phyloP scores from a whole-genome alignment of 345 rosid species.

The Lepidium aucheri region DNA sequence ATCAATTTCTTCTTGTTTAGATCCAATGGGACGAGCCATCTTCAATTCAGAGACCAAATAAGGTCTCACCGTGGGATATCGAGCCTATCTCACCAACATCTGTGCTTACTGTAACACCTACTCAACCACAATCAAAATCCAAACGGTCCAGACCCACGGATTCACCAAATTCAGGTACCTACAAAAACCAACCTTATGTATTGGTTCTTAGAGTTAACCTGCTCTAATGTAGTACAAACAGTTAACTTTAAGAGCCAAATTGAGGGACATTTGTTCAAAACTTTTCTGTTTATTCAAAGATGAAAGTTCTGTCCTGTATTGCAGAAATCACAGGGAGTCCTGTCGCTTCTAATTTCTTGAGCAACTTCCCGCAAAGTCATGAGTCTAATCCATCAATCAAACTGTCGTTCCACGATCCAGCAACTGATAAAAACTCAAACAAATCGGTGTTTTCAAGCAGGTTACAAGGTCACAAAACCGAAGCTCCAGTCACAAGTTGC shows the following conservation, averaged over 20 bases:
- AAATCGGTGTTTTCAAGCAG: slow-evolving; percentile 22
- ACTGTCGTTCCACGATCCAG: slow-evolving; percentile 28
- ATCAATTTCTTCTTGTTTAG: slow-evolving; percentile 24
- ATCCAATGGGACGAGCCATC: slow-evolving; percentile 82
- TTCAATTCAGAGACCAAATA: slow-evolving; percentile 55
- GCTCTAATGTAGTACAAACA: no score
- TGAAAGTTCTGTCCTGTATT: no score
- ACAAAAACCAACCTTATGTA: neutral
- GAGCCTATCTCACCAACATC: slow-evolving; percentile 46
- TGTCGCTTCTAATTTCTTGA: slow-evolving; percentile 39
- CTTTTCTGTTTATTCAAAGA: no score
- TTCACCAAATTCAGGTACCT: slow-evolving; percentile 40
- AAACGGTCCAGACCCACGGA: slow-evolving; percentile 51
- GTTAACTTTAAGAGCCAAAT: no score
- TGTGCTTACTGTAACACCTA: slow-evolving; percentile 17
- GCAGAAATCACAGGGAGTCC: slow-evolving; percentile 43
- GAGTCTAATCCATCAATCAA: slow-evolving; percentile 26
- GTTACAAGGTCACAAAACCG: slow-evolving; percentile 29
- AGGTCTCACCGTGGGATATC: slow-evolving; percentile 81
- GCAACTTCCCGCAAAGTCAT: slow-evolving; percentile 31
- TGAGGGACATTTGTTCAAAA: no score
- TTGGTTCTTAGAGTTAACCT: neutral
- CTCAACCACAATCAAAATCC: slow-evolving; percentile 42
- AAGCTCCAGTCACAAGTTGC: slow-evolving; percentile 28
- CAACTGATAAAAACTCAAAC: slow-evolving; percentile 30